Conservation (phyloP, 129 eudicot genomes). For the Lonicera japonica region DNA sequence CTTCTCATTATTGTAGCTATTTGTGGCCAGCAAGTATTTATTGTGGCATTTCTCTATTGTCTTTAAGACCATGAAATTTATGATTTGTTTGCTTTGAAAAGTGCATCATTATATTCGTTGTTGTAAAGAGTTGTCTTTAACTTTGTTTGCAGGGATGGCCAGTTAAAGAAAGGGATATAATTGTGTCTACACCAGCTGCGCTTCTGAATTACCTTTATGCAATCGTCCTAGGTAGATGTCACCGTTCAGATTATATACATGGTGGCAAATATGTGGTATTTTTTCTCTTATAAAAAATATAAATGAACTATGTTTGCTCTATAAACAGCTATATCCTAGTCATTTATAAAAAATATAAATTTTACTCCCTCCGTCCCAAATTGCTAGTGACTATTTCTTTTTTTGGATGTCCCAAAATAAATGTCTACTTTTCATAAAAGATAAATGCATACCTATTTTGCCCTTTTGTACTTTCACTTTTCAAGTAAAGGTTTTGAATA, state of each 20-base stretch:
- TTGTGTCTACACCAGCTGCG: constrained; percentile 96
- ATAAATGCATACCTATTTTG: too few species aligned
- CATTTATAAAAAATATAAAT: too few species aligned
- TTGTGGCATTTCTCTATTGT: too few species aligned
- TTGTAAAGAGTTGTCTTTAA: background rate
- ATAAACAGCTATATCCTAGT: constrained; percentile 1
- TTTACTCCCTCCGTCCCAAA: too few species aligned
- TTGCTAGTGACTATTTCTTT: too few species aligned
- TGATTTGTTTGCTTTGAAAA: background rate
- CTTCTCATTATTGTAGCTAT: constrained; percentile 76
- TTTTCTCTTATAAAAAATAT: background rate
- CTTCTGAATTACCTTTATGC: constrained; percentile 80
- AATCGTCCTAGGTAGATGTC: constrained; percentile 62
- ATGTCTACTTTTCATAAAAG: too few species aligned
- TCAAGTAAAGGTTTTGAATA: too few species aligned
- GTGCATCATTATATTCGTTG: background rate
- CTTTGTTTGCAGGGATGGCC: constrained; percentile 69
- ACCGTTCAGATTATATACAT: constrained; percentile 58
- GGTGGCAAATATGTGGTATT: constrained; percentile 81
- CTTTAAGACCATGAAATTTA: too few species aligned
- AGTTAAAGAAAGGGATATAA: constrained; percentile 55
- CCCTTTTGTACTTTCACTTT: too few species aligned
- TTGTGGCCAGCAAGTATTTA: constrained; percentile 75
- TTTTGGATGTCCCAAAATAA: too few species aligned
- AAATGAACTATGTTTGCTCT: background rate